Evolutionary conservation across 2,329 filamentous ascomycete genomes (phyloP), one percentile per base, ranked within the genome.

Genomic region (Calycina marina): DNA sequence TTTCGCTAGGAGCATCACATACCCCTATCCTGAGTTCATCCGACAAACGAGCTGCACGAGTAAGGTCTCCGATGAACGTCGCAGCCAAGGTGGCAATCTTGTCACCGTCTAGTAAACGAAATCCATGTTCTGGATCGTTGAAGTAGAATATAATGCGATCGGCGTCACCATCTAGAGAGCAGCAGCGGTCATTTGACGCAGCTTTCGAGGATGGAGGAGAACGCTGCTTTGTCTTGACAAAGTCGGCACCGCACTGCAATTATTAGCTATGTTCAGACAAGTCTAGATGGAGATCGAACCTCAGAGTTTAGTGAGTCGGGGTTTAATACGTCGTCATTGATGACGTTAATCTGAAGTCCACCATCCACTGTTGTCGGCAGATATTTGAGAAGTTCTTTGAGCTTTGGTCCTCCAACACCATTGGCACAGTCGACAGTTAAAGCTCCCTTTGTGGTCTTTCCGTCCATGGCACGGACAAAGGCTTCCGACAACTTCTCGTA

Each of bases 91-190:
- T 93, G 4, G 90, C 88, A 51, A 98, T 98, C 32, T 88, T 84
- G 59, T 98, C 90, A 39, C 90, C 90, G 48, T 98, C 90, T 9
- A 98, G 73, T 53, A 98, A 81, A 51, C 81, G 77, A 66, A 98
- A 98, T 14, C 77, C 73, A 35, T 73, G 78, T 43, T 85, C 74
- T 9, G 77, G 69, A 48, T 93, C 84, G 47, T 76, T 62, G 67
- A 85, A 94, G 63, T 94, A 94, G 65, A 93, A 96, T 36, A 96
- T 83, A 39, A 98, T 67, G 36, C 90, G 81, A 55, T 98, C 90
- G 11, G 90, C 90, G 52, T 98, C 90, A 32, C 90, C 90, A 46
- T 98, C 90, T 36, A 93, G 69, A 6, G 88, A 94, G 56, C 82
- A 88, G 65, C 76, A 88, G 37, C 90, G 78, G 41, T 79, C 77